A percentile compares a stretch with the other conserved stretches of the same genome.
These are phyloP conservation scores for Daedaleopsis nitida DNA, from an alignment of 768 basidiomycete genomes.

Conservation along the genomic window DNA sequence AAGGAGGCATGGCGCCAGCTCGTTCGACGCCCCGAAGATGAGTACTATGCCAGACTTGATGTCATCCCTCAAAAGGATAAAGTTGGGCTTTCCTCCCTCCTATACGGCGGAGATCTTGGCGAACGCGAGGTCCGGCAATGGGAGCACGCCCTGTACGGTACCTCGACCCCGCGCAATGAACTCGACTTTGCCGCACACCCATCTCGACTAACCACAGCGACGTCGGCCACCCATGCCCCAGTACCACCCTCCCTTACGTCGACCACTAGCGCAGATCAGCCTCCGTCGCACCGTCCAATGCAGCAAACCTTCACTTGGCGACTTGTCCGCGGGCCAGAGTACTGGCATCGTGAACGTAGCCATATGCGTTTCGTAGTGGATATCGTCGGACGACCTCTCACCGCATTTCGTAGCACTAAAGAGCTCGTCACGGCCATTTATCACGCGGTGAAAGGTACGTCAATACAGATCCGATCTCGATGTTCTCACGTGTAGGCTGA, in stretches of 20 bases:
- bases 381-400: slow-evolving; percentile 10
- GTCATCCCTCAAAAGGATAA: not conserved
- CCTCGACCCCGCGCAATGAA: not conserved
- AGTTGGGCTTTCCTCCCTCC: slow-evolving; percentile 1
- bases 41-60: slow-evolving; percentile 1
- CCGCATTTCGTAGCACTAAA: slow-evolving; percentile 6
- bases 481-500: not conserved
- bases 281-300: not conserved
- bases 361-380: slow-evolving; percentile 18
- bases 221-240: not conserved
- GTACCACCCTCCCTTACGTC: not conserved
- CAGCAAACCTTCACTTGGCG: slow-evolving; percentile 10
- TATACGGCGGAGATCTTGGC: slow-evolving; percentile 4
- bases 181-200: not conserved
- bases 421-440: slow-evolving; percentile 6
- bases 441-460: slow-evolving; percentile 11
- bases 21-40: slow-evolving; percentile 1
- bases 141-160: not conserved
- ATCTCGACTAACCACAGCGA: not conserved
- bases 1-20: slow-evolving; percentile 20
- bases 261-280: not conserved
- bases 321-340: not conserved
- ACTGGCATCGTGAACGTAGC: slow-evolving; percentile 3
- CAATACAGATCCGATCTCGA: not conserved
- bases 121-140: not conserved